phyloP scores from a whole-genome alignment of 148 eudicot genomes.

The Camellia sinensis region DNA sequence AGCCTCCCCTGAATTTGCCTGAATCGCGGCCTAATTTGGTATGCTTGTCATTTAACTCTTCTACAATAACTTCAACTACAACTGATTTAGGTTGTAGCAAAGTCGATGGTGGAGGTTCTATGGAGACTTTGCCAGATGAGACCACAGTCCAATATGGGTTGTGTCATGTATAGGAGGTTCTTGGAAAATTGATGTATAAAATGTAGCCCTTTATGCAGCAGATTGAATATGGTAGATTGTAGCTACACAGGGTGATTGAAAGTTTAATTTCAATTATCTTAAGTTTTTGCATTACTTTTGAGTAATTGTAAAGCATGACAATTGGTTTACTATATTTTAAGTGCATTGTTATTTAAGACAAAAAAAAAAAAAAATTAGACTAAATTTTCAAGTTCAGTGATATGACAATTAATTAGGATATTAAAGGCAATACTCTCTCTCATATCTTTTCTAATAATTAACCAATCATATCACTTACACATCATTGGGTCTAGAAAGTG shows the following conservation, averaged over 20 bases:
- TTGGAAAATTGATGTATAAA: too few relatives aligned
- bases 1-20: slow-evolving; percentile 45
- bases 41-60: slow-evolving; percentile 31
- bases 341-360: too few relatives aligned
- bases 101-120: background rate
- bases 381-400: too few relatives aligned
- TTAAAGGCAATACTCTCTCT: too few relatives aligned
- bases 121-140: background rate
- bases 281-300: background rate
- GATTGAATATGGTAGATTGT: background rate
- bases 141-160: background rate
- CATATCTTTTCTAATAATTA: too few relatives aligned
- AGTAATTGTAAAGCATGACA: too few relatives aligned
- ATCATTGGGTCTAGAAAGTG: too few relatives aligned
- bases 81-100: background rate
- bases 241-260: background rate
- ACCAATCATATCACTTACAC: too few relatives aligned
- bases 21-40: slow-evolving; percentile 41
- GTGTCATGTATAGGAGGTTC: too few relatives aligned
- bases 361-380: too few relatives aligned
- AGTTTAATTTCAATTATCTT: background rate
- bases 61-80: background rate
- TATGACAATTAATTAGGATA: too few relatives aligned
- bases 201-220: background rate
- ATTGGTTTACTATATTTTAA: too few relatives aligned